Base-by-base conservation (phyloP, 495 filamentous ascomycete genomes). In the Penicillium bovifimosum region DNA sequence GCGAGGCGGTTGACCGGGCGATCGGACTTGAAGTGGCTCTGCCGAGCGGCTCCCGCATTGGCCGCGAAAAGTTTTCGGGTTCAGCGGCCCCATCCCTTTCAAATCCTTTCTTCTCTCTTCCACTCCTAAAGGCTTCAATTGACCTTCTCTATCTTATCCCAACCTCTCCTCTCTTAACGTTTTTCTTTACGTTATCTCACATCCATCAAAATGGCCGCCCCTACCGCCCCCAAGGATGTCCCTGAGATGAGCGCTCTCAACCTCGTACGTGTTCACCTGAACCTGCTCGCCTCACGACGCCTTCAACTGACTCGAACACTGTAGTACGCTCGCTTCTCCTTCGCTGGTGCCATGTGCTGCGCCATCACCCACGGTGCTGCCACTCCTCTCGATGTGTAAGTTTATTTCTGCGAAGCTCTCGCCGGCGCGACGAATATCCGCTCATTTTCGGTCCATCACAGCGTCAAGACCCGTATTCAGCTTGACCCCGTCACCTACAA, bases 301-400 rank as follows among this genome's bases (percentile, higher is more conserved):
- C 34, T 36, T 20, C 87, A 87, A 41, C 53, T 76, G 50, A 74
- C 63, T 49, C 40, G 7, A 26, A 24, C 83, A 80, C 38, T 51
- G 80, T 53, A 88, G 50, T 89, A 90, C 77, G 83, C 85, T 54
- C 76, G 89, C 68, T 95, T 96, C 78, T 90, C 91, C 69, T 86
- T 96, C 64, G 90, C 91, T 56, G 91, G 90, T 39, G 50, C 50
- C 10, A 27, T 39, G 11, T 96, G 91, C 84, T 96, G 91, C 72
- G 88, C 88, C 64, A 78, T 96, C 75, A 96, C 91, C 61, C 91
- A 96, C 79, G 91, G 91, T 63, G 84, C 80, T 64, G 80, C 95
- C 68, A 96, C 91, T 50, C 91, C 91, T 61, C 87, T 96, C 65
- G 91, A 96, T 85, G 91, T 96, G 91, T 96, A 90, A 77, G 91